phyloP scores from a whole-genome alignment of 2,329 filamentous ascomycete species.

The Nothopassalora personata region DNA sequence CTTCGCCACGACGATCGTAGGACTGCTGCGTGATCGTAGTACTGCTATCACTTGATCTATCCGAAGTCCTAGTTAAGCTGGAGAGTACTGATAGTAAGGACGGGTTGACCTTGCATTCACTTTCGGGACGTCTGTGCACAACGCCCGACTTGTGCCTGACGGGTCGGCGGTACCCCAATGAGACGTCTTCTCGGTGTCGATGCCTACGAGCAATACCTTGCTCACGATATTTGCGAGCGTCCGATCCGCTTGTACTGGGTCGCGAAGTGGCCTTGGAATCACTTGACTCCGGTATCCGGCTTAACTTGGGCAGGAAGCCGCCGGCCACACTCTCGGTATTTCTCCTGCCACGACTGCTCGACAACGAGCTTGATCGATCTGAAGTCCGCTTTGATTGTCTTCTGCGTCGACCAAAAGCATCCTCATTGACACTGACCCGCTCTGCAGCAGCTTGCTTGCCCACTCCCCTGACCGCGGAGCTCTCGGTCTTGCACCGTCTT shows the following conservation, averaged over 20 bases:
- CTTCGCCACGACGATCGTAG: conserved; percentile 31
- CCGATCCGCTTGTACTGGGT: conserved; percentile 12
- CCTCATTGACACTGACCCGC: conserved; percentile 29
- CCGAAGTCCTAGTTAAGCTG: conserved; percentile 37
- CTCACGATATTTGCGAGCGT: conserved; percentile 16
- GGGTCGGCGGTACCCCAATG: conserved; percentile 23
- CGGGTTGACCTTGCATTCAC: conserved; percentile 32
- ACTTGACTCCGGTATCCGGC: conserved; percentile 38
- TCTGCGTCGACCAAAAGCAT: conserved; percentile 9
- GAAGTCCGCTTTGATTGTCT: conserved; percentile 7
- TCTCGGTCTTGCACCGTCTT: conserved; percentile 20
- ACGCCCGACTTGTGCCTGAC: conserved; percentile 31
- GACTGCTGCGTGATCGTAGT: conserved; percentile 43
- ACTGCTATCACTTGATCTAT: conserved; percentile 41
- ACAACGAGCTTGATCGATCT: conserved; percentile 9
- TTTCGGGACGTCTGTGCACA: conserved; percentile 31
- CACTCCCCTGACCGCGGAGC: conserved; percentile 16
- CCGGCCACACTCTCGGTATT: conserved; percentile 20
- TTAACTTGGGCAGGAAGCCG: conserved; percentile 37
- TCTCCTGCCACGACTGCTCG: conserved; percentile 11
- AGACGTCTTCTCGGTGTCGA: conserved; percentile 18
- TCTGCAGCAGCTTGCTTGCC: conserved; percentile 17
- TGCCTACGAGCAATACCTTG: conserved; percentile 7
- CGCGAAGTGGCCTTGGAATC: conserved; percentile 22
- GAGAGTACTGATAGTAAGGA: conserved; percentile 42